These are phyloP conservation scores for Eutreptiella sp. DNA, from an alignment of 208 protist genomes.

Conservation along the genomic window DNA sequence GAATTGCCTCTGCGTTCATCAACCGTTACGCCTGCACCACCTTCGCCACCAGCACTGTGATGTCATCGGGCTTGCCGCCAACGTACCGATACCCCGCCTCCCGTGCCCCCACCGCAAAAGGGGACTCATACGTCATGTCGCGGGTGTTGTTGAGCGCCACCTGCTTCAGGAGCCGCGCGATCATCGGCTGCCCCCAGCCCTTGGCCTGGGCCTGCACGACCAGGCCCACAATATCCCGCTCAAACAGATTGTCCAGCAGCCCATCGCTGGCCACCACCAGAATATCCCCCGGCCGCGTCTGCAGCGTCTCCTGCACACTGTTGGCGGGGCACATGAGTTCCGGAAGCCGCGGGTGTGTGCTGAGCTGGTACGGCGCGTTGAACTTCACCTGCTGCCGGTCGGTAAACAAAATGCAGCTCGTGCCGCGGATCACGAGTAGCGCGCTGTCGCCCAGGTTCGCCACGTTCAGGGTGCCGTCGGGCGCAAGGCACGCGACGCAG, in stretches of 20 bases:
- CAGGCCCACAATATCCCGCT: conserved; percentile 65
- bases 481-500: conserved; percentile 61
- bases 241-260: conserved; percentile 84
- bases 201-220: too few species aligned
- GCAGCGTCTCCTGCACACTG: conserved; percentile 51
- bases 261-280: conserved; percentile 80
- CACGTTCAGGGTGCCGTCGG: conserved; percentile 62
- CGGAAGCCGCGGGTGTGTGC: conserved; percentile 57
- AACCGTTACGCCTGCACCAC: too few species aligned
- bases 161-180: too few species aligned
- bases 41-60: conserved; percentile 77
- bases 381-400: conserved; percentile 79
- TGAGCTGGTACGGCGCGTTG: conserved; percentile 82
- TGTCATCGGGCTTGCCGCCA: conserved; percentile 81
- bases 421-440: conserved; percentile 70
- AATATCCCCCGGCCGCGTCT: conserved; percentile 75
- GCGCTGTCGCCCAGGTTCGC: conserved; percentile 82
- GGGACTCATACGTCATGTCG: too few species aligned
- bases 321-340: background rate
- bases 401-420: conserved; percentile 57
- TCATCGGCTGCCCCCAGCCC: too few species aligned
- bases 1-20: too few species aligned
- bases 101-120: too few species aligned
- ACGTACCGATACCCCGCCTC: too few species aligned
- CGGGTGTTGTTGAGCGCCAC: too few species aligned